These are phyloP conservation scores for Mortierella sp. DNA, from an alignment of 371 early-diverging fungal species.

Conservation along the genomic window DNA sequence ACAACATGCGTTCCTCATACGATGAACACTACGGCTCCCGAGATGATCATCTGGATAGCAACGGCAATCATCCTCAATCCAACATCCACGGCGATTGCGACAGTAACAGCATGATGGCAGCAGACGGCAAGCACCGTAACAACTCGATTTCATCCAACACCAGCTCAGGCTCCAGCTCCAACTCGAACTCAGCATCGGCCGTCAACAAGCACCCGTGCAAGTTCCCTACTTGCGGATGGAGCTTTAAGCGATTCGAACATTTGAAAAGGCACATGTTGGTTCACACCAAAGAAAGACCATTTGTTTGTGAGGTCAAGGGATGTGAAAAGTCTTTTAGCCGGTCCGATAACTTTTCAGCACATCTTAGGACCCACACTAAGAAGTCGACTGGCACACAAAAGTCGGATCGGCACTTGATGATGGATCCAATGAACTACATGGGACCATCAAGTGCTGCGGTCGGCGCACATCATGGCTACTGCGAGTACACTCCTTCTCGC, in stretches of 20 bases:
- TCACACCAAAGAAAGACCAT: conserved; percentile 73
- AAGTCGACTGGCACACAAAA: conserved; percentile 31
- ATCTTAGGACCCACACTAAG: conserved; percentile 64
- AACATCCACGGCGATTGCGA: neutral
- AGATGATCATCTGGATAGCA: conserved; percentile 14
- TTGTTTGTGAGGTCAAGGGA: conserved; percentile 71
- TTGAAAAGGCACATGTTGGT: conserved; percentile 82
- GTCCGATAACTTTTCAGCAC: conserved; percentile 78
- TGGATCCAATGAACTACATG: conserved; percentile 18
- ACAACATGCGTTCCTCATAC: conserved; percentile 12
- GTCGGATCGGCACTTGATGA: conserved; percentile 19
- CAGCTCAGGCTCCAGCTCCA: conserved; percentile 15
- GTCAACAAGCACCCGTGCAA: conserved; percentile 66
- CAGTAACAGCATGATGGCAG: neutral
- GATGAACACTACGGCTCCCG: conserved; percentile 15
- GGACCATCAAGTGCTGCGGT: conserved; percentile 6
- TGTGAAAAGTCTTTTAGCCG: conserved; percentile 81
- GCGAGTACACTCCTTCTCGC: conserved; percentile 7
- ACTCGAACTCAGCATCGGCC: conserved; percentile 14
- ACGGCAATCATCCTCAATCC: conserved; percentile 4
- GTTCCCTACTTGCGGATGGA: conserved; percentile 66
- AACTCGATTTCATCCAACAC: conserved; percentile 40
- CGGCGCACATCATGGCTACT: conserved; percentile 9
- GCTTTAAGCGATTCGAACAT: conserved; percentile 86
- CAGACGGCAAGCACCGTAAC: conserved; percentile 35